Conservation (phyloP, 78 protist species). For the Dictyostelium citrinum region DNA sequence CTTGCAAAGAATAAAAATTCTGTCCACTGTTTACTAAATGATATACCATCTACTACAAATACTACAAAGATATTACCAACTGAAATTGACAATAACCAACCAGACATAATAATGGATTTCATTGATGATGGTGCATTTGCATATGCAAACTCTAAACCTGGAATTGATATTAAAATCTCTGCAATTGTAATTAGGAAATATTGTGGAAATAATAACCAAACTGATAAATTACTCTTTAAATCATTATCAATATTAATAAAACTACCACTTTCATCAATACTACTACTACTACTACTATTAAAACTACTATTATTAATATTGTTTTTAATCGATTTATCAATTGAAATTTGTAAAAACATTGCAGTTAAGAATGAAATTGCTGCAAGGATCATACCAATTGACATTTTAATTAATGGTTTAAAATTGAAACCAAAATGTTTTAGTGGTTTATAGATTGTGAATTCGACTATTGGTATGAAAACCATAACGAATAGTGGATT, state of each 20-base stretch:
- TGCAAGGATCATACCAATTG: conserved; percentile 78
- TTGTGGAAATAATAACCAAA: conserved; percentile 69
- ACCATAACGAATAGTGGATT: conserved; percentile 79
- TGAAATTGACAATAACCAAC: conserved; percentile 70
- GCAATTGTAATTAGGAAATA: conserved; percentile 64
- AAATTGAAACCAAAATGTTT: conserved; percentile 4
- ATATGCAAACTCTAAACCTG: conserved; percentile 87
- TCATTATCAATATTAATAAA: neutral
- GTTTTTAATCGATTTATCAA: conserved; percentile 21
- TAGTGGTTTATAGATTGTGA: conserved; percentile 59
- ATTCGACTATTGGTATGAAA: conserved; percentile 77
- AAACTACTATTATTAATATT: no score
- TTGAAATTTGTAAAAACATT: conserved; percentile 64
- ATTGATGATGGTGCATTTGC: conserved; percentile 84
- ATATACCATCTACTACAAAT: conserved; percentile 64
- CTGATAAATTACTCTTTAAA: neutral
- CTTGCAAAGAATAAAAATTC: conserved; percentile 85
- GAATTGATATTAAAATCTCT: conserved; percentile 83
- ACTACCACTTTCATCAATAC: neutral
- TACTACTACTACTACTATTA: neutral
- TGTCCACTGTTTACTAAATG: neutral
- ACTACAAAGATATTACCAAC: conserved; percentile 85
- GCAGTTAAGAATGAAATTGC: conserved; percentile 69
- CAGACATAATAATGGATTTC: conserved; percentile 74
- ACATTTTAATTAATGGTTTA: conserved; percentile 72